Conservation (phyloP, 345 rosid genomes). For the Rhodamnia rubescens region DNA sequence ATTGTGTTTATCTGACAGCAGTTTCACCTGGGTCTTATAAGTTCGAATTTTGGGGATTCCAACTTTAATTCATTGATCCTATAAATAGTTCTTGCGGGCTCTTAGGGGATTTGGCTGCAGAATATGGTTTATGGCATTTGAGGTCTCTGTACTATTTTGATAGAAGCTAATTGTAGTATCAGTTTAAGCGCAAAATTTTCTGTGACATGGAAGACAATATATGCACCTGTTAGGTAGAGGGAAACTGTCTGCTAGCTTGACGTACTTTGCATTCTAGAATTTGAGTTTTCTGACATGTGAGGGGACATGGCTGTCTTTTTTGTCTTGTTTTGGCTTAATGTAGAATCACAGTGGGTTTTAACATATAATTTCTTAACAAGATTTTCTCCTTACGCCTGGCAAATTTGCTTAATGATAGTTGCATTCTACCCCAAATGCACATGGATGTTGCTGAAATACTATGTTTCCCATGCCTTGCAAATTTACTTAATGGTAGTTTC, state of each 20-base stretch:
- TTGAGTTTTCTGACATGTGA: neutral
- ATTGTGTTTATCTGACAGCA: neutral
- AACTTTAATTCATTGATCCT: neutral
- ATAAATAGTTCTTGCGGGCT: neutral
- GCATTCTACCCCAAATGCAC: neutral
- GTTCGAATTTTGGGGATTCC: neutral
- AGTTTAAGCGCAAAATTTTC: neutral
- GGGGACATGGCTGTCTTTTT: neutral
- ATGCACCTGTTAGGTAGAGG: neutral
- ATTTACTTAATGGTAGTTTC: neutral
- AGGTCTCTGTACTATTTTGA: neutral
- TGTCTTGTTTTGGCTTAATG: neutral
- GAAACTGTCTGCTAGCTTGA: neutral
- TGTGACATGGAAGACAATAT: neutral
- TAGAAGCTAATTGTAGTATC: neutral
- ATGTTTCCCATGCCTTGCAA: neutral
- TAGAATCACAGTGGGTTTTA: neutral
- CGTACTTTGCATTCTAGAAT: neutral
- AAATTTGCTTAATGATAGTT: neutral
- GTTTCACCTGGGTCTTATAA: neutral
- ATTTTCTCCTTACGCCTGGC: neutral
- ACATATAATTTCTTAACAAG: neutral
- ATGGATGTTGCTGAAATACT: neutral
- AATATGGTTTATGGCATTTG: neutral
- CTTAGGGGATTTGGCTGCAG: neutral